Conservation (phyloP, 192 early-diverging fungal genomes). For the Coemansia sp. region DNA sequence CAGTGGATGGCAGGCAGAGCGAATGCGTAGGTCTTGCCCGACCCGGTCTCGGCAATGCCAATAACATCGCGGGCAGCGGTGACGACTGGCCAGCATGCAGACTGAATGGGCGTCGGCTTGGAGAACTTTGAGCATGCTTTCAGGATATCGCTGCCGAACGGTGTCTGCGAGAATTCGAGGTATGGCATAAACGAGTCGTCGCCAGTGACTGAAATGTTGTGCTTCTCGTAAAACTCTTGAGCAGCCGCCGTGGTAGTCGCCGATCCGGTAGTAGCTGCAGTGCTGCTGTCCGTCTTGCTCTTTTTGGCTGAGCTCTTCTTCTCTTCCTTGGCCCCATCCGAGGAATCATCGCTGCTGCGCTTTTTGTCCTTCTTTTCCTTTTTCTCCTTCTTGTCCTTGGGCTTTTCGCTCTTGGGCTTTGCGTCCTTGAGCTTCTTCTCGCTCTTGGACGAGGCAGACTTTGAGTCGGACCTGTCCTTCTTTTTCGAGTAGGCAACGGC, state of each 20-base stretch:
- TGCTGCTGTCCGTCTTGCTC: conserved; percentile 25
- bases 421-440: conserved; percentile 31
- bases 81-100: conserved; percentile 89
- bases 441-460: conserved; percentile 20
- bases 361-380: conserved; percentile 36
- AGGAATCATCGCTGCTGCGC: conserved; percentile 28
- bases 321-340: conserved; percentile 10
- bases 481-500: conserved; percentile 8
- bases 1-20: conserved; percentile 87
- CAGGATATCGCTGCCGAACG: conserved; percentile 69
- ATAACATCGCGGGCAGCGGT: conserved; percentile 82
- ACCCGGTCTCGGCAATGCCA: conserved; percentile 98
- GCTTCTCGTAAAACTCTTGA: conserved; percentile 60
- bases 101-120: conserved; percentile 93
- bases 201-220: conserved; percentile 67
- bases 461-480: conserved; percentile 7
- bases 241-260: conserved; percentile 32
- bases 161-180: conserved; percentile 75
- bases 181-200: conserved; percentile 64
- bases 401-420: conserved; percentile 34
- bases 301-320: conserved; percentile 33
- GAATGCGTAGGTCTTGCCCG: conserved; percentile 95
- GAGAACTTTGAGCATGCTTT: conserved; percentile 69
- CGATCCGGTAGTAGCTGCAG: background rate
- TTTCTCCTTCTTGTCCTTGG: conserved; percentile 13